These are phyloP conservation scores for Podaxis sp. DNA, from an alignment of 768 basidiomycete species.

Conservation along the genomic window DNA sequence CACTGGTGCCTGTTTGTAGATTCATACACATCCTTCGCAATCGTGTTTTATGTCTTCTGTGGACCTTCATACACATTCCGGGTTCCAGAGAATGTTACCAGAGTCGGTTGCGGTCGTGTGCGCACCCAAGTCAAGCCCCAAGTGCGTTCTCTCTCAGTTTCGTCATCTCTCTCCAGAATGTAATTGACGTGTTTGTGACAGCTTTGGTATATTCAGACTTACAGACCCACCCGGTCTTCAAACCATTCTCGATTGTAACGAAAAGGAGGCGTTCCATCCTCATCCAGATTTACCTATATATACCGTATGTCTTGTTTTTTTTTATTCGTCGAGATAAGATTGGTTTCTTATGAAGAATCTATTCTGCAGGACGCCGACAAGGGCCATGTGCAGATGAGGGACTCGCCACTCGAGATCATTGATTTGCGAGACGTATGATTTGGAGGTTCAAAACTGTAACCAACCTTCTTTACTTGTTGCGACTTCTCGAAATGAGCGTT, in stretches of 20 bases:
- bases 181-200: conserved; percentile 24
- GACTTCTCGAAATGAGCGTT: not conserved
- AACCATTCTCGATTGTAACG: conserved; percentile 65
- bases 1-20: conserved; percentile 41
- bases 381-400: conserved; percentile 80
- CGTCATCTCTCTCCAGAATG: conserved; percentile 8
- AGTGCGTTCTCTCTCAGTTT: conserved; percentile 42
- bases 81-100: conserved; percentile 86
- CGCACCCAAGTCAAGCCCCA: conserved; percentile 76
- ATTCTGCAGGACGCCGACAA: conserved; percentile 72
- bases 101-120: conserved; percentile 94
- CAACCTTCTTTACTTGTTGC: not conserved
- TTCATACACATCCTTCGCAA: conserved; percentile 91
- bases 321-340: not conserved
- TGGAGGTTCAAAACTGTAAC: conserved; percentile 17
- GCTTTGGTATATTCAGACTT: conserved; percentile 81
- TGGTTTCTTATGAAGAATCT: not conserved
- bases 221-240: conserved; percentile 86
- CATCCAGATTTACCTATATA: conserved; percentile 85
- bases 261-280: conserved; percentile 81
- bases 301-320: conserved; percentile 55
- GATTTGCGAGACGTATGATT: conserved; percentile 52
- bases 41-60: conserved; percentile 96
- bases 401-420: conserved; percentile 76
- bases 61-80: conserved; percentile 88